phyloP scores from a whole-genome alignment of 495 filamentous ascomycete species.

The Umbilicaria muhlenbergii region DNA sequence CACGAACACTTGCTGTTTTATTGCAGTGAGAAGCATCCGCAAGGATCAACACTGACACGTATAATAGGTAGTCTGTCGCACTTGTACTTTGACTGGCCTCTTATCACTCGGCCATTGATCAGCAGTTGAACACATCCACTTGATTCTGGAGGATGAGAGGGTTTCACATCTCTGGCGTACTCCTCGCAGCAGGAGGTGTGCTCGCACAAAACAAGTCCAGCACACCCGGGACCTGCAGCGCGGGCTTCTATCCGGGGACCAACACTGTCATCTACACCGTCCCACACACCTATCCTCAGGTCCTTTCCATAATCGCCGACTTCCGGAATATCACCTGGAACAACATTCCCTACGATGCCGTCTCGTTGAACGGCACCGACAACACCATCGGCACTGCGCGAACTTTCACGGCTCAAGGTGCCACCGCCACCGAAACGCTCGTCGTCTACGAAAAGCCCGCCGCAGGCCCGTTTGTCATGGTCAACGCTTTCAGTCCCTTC shows the following conservation, averaged over 20 bases:
- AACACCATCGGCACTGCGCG: conserved; percentile 13
- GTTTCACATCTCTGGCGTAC: too few relatives aligned
- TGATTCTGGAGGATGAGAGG: too few relatives aligned
- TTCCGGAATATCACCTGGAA: conserved; percentile 17
- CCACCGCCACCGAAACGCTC: conserved; percentile 15
- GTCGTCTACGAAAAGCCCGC: conserved; percentile 13
- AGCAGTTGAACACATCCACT: too few relatives aligned
- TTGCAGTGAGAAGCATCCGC: too few relatives aligned
- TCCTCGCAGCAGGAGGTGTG: too few relatives aligned
- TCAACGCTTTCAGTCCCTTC: conserved; percentile 8
- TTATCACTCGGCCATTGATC: too few relatives aligned
- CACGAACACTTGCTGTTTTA: too few relatives aligned
- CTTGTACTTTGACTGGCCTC: too few relatives aligned
- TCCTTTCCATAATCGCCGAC: conserved; percentile 15
- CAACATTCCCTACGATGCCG: conserved; percentile 1
- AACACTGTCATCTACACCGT: conserved; percentile 12
- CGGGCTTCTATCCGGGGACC: conserved; percentile 9
- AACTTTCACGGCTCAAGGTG: conserved; percentile 7
- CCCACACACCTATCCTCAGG: conserved; percentile 14
- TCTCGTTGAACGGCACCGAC: conserved; percentile 12
- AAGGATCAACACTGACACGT: too few relatives aligned
- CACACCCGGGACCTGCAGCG: background rate
- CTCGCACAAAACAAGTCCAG: too few relatives aligned
- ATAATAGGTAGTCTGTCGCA: too few relatives aligned
- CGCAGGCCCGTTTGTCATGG: conserved; percentile 8